Percentiles rank a stretch among this genome's conserved stretches.
Conservation (phyloP, 2,329 filamentous ascomycete genomes). For the Coniochaeta sp. region DNA sequence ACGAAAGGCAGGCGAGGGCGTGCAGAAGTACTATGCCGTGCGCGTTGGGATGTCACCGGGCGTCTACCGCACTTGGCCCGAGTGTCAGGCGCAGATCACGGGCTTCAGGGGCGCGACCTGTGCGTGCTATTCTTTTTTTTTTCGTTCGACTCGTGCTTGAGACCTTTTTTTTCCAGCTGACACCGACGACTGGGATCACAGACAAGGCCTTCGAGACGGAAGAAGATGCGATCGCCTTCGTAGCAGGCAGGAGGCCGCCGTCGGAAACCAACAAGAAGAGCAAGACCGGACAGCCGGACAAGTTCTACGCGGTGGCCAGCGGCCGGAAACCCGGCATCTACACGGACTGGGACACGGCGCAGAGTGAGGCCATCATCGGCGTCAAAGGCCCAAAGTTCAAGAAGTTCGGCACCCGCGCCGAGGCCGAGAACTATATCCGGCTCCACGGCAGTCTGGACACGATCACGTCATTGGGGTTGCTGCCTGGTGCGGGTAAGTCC, state of each 20-base stretch:
- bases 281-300: slow-evolving; percentile 21
- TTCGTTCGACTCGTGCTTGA: neutral
- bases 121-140: slow-evolving; percentile 34
- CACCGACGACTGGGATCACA: slow-evolving; percentile 25
- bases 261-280: slow-evolving; percentile 26
- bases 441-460: slow-evolving; percentile 35
- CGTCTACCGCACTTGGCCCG: slow-evolving; percentile 54
- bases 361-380: slow-evolving; percentile 63
- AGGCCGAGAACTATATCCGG: slow-evolving; percentile 72
- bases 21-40: slow-evolving; percentile 57
- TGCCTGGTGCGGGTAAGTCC: slow-evolving; percentile 22
- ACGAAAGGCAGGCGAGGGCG: neutral
- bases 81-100: slow-evolving; percentile 52
- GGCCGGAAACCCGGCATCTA: slow-evolving; percentile 54
- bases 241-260: slow-evolving; percentile 50
- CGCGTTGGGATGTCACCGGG: slow-evolving; percentile 47
- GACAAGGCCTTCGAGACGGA: slow-evolving; percentile 72
- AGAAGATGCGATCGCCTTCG: slow-evolving; percentile 72
- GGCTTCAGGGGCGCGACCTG: slow-evolving; percentile 59
- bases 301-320: slow-evolving; percentile 54
- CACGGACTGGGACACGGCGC: slow-evolving; percentile 58
- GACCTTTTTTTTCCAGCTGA: neutral
- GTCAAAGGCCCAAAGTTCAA: slow-evolving; percentile 62
- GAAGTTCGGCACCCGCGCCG: slow-evolving; percentile 58
- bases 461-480: slow-evolving; percentile 24